A percentile compares a stretch with the other conserved stretches of the same genome.
Conservation (phyloP, 768 basidiomycete genomes). For the Boletellus ananiceps region DNA sequence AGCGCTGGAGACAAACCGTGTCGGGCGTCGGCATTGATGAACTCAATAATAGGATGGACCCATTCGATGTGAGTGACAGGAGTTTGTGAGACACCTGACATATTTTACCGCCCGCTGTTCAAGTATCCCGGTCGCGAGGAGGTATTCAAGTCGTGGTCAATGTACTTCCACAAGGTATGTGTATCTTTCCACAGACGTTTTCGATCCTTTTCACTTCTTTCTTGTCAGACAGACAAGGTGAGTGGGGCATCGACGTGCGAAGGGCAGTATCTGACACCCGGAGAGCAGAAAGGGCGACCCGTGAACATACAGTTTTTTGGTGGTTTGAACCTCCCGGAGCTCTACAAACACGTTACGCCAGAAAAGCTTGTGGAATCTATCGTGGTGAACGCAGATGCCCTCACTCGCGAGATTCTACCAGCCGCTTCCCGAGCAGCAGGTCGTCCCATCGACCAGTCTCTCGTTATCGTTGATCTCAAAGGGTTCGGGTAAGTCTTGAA, state of each 20-base stretch:
- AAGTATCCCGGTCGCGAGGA: constrained; percentile 68
- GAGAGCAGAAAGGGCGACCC: constrained; percentile 59
- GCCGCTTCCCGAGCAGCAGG: constrained; percentile 56
- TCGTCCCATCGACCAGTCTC: constrained; percentile 43
- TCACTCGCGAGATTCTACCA: constrained; percentile 63
- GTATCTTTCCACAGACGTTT: background rate
- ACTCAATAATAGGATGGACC: constrained; percentile 57
- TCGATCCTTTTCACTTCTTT: background rate
- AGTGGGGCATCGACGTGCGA: constrained; percentile 1
- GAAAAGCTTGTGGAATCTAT: constrained; percentile 61
- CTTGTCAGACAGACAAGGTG: constrained; percentile 63
- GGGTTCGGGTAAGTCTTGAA: constrained; percentile 53
- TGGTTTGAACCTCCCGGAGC: constrained; percentile 50
- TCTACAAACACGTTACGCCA: constrained; percentile 54
- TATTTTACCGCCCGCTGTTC: background rate
- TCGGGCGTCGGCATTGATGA: constrained; percentile 63
- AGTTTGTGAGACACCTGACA: background rate
- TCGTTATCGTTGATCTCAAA: constrained; percentile 68
- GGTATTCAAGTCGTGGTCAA: constrained; percentile 72
- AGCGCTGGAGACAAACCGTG: constrained; percentile 63
- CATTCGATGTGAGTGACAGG: constrained; percentile 55
- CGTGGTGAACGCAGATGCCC: constrained; percentile 60
- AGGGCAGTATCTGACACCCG: background rate
- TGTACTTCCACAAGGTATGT: constrained; percentile 72
- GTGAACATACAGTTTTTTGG: constrained; percentile 65